Evolutionary conservation across 139 green algal species (phyloP).

Genomic region (Volvox reticuliferus): DNA sequence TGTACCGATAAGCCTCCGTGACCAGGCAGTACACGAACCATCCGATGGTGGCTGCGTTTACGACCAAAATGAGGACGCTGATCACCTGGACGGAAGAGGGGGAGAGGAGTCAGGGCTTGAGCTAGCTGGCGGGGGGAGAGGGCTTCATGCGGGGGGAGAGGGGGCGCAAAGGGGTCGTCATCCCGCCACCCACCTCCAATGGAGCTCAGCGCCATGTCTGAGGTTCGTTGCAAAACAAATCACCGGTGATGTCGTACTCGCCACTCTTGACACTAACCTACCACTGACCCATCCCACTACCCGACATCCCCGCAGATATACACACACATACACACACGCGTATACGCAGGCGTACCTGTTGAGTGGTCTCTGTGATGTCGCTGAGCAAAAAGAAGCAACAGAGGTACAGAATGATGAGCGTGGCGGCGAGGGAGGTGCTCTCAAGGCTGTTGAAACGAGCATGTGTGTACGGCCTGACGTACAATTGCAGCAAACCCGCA

Average conservation of each 20-base stretch:
- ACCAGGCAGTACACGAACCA: constrained; percentile 25
- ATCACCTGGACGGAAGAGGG: not conserved
- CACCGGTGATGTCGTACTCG: too few relatives aligned
- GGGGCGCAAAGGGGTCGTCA: not conserved
- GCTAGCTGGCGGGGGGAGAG: not conserved
- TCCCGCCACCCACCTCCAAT: too few relatives aligned
- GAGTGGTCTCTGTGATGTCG: not conserved
- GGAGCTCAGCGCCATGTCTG: too few relatives aligned
- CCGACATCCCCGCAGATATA: too few relatives aligned
- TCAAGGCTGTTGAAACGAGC: constrained; percentile 37
- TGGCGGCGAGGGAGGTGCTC: not conserved
- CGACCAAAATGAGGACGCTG: not conserved
- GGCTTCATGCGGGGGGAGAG: not conserved
- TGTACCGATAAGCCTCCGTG: constrained; percentile 5
- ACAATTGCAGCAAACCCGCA: not conserved
- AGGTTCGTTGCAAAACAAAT: too few relatives aligned
- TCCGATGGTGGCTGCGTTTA: not conserved
- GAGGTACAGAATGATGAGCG: constrained; percentile 26
- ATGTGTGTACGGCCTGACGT: not conserved
- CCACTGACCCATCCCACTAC: not conserved
- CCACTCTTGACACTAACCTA: not conserved
- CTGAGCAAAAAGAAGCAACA: constrained; percentile 39
- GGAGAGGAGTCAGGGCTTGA: not conserved
- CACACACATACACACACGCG: not conserved
- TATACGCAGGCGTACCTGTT: not conserved